Conservation (phyloP, 2,329 filamentous ascomycete species). For the Parasarocladium wereldwijsianum region DNA sequence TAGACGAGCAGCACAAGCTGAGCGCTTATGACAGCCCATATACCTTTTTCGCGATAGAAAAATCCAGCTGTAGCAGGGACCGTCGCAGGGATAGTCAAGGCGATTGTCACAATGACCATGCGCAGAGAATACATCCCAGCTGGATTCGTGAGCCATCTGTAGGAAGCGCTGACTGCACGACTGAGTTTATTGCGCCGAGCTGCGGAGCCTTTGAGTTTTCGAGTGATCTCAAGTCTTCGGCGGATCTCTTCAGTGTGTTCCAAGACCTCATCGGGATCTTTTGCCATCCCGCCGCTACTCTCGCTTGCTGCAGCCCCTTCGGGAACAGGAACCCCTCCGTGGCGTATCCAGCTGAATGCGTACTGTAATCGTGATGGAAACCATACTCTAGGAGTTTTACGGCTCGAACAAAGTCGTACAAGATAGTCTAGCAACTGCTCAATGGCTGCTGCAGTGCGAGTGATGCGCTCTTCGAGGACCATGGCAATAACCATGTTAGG, state of each 20-base stretch:
- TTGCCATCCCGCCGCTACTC: conserved; percentile 1
- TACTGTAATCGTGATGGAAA: conserved; percentile 24
- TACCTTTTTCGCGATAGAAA: conserved; percentile 34
- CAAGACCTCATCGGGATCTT: conserved; percentile 11
- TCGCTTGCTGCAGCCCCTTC: conserved; percentile 6
- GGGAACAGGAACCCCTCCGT: conserved; percentile 8
- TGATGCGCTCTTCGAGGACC: conserved; percentile 30
- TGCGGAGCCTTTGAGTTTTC: conserved; percentile 9
- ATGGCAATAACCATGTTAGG: conserved; percentile 28
- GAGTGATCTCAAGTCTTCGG: conserved; percentile 20
- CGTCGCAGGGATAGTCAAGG: conserved; percentile 23
- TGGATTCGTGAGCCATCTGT: conserved; percentile 25
- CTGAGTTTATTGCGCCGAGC: conserved; percentile 9
- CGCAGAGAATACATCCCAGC: conserved; percentile 31
- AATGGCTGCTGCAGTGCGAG: conserved; percentile 10
- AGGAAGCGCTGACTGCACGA: conserved; percentile 14
- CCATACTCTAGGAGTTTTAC: conserved; percentile 24
- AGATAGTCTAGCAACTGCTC: conserved; percentile 22
- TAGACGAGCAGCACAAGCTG: conserved; percentile 33
- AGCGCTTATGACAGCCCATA: conserved; percentile 36
- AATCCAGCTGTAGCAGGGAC: conserved; percentile 30
- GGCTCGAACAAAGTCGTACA: conserved; percentile 18
- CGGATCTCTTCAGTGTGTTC: conserved; percentile 7
- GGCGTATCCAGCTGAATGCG: conserved; percentile 22
- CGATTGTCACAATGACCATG: conserved; percentile 31